Percentiles rank a stretch among this genome's conserved stretches.
Conservation (phyloP, 2,329 filamentous ascomycete species). For the Phyllosticta paracitricarpa region DNA sequence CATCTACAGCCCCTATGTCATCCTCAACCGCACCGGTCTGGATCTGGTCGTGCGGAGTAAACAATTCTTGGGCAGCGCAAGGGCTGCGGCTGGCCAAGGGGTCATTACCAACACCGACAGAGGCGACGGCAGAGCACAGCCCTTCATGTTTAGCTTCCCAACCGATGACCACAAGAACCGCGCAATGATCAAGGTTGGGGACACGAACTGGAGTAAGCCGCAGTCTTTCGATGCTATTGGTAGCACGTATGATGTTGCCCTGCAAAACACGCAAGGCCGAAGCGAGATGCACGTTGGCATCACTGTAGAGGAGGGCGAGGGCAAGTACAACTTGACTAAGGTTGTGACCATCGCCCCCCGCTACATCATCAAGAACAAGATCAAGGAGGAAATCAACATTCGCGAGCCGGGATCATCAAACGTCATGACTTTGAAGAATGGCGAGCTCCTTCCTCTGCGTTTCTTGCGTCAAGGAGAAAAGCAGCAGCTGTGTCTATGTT, state of each 20-base stretch:
- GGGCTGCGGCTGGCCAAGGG: conserved; percentile 72
- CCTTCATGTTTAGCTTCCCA: conserved; percentile 93
- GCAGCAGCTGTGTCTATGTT: conserved; percentile 88
- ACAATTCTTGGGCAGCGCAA: conserved; percentile 74
- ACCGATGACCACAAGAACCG: conserved; percentile 87
- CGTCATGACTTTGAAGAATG: conserved; percentile 64
- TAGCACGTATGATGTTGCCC: conserved; percentile 77
- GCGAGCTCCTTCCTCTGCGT: conserved; percentile 76
- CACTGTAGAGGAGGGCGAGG: conserved; percentile 79
- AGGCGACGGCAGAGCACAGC: conserved; percentile 59
- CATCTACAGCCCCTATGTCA: conserved; percentile 87
- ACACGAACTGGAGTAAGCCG: conserved; percentile 92
- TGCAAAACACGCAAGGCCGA: conserved; percentile 59
- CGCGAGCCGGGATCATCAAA: conserved; percentile 87
- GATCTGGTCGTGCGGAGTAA: conserved; percentile 83
- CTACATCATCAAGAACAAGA: conserved; percentile 88
- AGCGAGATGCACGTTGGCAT: conserved; percentile 88
- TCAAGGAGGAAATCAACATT: conserved; percentile 79
- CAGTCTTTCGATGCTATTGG: conserved; percentile 98
- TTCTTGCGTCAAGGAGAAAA: conserved; percentile 74
- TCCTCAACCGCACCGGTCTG: conserved; percentile 90
- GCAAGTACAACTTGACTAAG: conserved; percentile 97
- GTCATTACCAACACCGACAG: conserved; percentile 43
- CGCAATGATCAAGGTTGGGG: conserved; percentile 74
- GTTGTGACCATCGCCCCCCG: conserved; percentile 86